Evolutionary conservation across 371 early-diverging fungal genomes (phyloP).

Genomic region (Syncephalastrum sp.): DNA sequence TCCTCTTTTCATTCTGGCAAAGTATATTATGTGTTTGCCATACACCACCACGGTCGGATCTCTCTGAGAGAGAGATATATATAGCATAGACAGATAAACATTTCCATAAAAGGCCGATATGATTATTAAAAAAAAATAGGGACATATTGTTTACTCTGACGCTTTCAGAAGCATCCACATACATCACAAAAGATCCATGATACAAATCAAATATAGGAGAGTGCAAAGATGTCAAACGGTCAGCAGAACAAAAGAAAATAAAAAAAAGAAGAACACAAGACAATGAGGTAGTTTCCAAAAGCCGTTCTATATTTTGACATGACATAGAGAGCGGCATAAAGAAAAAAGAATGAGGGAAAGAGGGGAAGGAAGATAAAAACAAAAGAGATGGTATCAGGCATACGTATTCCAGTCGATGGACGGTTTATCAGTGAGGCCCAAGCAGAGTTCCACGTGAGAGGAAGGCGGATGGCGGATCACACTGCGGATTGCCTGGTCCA

Average conservation of each 20-base stretch:
- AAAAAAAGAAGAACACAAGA: background rate
- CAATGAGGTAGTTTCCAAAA: background rate
- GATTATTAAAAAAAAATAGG: too few species aligned
- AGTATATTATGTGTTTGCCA: background rate
- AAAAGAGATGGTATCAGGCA: conserved; percentile 8
- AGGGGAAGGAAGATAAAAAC: conserved; percentile 5
- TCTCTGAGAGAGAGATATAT: too few species aligned
- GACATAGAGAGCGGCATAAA: background rate
- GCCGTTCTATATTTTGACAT: background rate
- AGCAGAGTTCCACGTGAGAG: conserved; percentile 41
- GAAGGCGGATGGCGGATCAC: conserved; percentile 32
- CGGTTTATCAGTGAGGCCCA: conserved; percentile 39
- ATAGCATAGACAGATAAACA: too few species aligned
- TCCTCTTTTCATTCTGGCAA: too few species aligned
- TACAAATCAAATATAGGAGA: too few species aligned
- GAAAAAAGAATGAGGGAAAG: background rate
- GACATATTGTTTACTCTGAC: too few species aligned
- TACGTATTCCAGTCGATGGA: conserved; percentile 45
- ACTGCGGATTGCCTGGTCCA: conserved; percentile 44
- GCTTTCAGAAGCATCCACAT: too few species aligned
- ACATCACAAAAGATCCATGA: too few species aligned
- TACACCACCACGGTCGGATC: background rate
- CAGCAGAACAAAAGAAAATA: background rate
- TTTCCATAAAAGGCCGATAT: too few species aligned
- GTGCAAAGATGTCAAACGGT: too few species aligned